Percentiles rank a stretch among this genome's conserved stretches.
These are phyloP conservation scores for Adansonia digitata DNA, from an alignment of 345 rosid genomes.

Conservation along the genomic window DNA sequence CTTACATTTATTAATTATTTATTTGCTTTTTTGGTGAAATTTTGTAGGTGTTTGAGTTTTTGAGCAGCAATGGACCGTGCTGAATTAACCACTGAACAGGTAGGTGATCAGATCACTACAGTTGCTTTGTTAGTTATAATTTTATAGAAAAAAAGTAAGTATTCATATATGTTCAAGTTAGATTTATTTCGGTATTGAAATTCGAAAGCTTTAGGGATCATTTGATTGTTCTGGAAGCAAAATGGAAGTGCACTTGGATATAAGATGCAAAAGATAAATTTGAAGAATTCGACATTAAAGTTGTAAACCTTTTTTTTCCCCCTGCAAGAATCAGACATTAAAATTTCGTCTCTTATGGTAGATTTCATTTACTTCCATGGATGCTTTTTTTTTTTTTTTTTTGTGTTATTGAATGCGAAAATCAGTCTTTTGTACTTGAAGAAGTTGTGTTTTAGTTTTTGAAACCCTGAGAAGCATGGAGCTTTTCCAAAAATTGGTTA, in stretches of 20 bases:
- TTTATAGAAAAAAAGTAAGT: neutral
- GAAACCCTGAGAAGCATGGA: neutral
- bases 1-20: neutral
- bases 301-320: neutral
- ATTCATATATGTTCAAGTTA: neutral
- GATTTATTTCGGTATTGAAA: neutral
- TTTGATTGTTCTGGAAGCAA: neutral
- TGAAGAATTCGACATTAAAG: neutral
- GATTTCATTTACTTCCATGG: neutral
- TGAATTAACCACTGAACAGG: slow-evolving; percentile 72
- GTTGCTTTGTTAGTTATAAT: neutral
- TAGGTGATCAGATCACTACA: slow-evolving; percentile 27
- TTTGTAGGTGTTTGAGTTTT: slow-evolving; percentile 26
- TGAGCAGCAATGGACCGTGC: slow-evolving; percentile 64
- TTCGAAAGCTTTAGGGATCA: neutral
- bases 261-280: neutral
- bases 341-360: neutral
- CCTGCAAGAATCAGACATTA: neutral
- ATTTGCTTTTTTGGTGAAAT: neutral
- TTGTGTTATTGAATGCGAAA: neutral
- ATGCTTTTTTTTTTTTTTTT: neutral
- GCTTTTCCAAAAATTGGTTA: neutral
- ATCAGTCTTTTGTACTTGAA: no score
- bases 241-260: neutral
- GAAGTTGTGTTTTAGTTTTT: neutral